Evolutionary conservation across 805 yeast species (phyloP), one percentile per base, ranked within the genome.

Genomic region (Zygosaccharomyces kombuchaensis): DNA sequence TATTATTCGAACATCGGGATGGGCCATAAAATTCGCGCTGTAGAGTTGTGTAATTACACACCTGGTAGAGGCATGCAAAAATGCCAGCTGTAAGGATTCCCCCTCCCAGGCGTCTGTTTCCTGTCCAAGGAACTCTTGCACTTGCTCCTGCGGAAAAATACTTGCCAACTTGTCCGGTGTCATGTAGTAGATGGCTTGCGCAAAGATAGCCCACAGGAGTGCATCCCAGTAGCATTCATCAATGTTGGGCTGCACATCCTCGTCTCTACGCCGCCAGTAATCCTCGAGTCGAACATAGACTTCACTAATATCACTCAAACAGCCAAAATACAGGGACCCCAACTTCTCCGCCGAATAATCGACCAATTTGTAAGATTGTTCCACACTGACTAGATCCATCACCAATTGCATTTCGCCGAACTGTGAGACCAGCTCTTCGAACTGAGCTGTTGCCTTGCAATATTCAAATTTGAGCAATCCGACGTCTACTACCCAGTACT

Each of bases 321-420:
- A 48, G 8, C 67, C 67, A 50, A 65, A 61, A 50, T 47, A 65
- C 19, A 66, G 46, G 2, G 57, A 48, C 3, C 70, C 69, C 9
- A 65, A 36, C n/a, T 56, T 57, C 45, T 62, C 66, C 43, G 61
- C 49, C 1, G 68, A 48, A 44, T 54, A 60, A 34, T 62, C 60
- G 8, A 65, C 43, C 12, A 66, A 22, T 13, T 56, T 45, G 44
- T 52, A 62, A 2, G 60, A 53, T 12, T 46, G 49, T 1, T 58
- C 62, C 17, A 45, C 37, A 8, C 36, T 47, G 25, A 62, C 21
- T 12, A 40, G 45, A 5, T 46, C 38, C 34, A 51, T 31, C 55
- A 58, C 52, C 37, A 48, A 51, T 2, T 44, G 41, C 27, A 47
- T 43, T 31, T 51, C 56, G 8, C 46, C 36, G 9, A 48, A 13